phyloP scores from a whole-genome alignment of 306 rosid genomes.

The Vigna angularis region DNA sequence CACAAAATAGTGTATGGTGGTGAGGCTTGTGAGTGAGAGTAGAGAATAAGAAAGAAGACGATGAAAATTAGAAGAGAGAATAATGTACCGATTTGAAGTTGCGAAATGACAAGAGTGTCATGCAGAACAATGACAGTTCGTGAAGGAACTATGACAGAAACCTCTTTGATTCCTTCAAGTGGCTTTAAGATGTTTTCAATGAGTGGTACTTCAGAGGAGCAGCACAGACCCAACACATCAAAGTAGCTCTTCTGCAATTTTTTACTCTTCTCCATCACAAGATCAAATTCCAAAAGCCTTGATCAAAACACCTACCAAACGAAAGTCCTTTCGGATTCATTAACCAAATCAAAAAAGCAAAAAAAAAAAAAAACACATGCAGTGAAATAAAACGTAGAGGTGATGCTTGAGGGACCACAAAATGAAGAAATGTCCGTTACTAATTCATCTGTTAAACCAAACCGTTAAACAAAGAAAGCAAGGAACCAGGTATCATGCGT shows the following conservation, averaged over 20 bases:
- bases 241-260: conserved; percentile 78
- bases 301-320: conserved; percentile 4
- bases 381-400: too few relatives aligned
- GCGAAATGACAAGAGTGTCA: conserved; percentile 71
- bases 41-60: not conserved
- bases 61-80: not conserved
- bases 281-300: not conserved
- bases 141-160: conserved; percentile 73
- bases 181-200: conserved; percentile 72
- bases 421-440: not conserved
- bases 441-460: not conserved
- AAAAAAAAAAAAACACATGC: not conserved
- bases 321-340: not conserved
- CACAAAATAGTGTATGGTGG: too few relatives aligned
- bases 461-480: not conserved
- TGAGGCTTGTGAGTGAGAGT: not conserved
- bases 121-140: conserved; percentile 90
- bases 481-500: not conserved
- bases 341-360: too few relatives aligned
- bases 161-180: conserved; percentile 74
- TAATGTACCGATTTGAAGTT: conserved; percentile 76
- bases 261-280: conserved; percentile 46
- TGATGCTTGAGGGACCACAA: not conserved
- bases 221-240: conserved; percentile 89
- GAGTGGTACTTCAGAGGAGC: conserved; percentile 83